These are phyloP conservation scores for Saxispiralis lemnorum DNA, from an alignment of 495 filamentous ascomycete species.

Conservation along the genomic window DNA sequence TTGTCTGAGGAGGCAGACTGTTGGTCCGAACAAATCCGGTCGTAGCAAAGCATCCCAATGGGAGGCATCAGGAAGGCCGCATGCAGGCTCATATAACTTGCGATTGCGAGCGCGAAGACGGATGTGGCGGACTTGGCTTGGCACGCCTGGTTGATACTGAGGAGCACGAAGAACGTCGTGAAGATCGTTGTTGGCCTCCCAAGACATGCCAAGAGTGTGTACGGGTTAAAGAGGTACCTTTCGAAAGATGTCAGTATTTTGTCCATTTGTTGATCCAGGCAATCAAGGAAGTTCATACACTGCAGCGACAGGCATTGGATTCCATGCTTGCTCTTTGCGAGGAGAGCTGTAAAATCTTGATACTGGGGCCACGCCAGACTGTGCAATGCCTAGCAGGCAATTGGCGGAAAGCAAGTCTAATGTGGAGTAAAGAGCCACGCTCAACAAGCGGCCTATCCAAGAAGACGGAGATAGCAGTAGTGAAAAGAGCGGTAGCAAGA, in stretches of 20 bases:
- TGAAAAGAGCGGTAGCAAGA: constrained; percentile 79
- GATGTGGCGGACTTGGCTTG: constrained; percentile 51
- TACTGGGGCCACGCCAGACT: constrained; percentile 57
- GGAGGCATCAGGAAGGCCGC: constrained; percentile 74
- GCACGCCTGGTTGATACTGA: constrained; percentile 70
- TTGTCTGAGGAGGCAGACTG: constrained; percentile 2
- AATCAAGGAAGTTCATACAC: constrained; percentile 33
- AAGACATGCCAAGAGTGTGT: constrained; percentile 81
- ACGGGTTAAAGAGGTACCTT: constrained; percentile 86
- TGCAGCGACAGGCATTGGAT: constrained; percentile 58
- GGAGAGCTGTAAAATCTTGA: constrained; percentile 60
- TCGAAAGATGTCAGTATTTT: constrained; percentile 6
- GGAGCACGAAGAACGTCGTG: constrained; percentile 72
- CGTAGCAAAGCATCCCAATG: constrained; percentile 64
- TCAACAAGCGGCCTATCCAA: constrained; percentile 28
- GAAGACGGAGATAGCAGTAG: constrained; percentile 40
- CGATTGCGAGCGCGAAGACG: constrained; percentile 73
- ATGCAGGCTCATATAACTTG: constrained; percentile 82
- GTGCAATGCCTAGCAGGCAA: constrained; percentile 66
- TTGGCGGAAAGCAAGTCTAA: constrained; percentile 70
- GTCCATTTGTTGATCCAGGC: neutral
- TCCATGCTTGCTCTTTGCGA: constrained; percentile 61
- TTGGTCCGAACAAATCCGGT: constrained; percentile 29
- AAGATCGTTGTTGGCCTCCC: constrained; percentile 85
- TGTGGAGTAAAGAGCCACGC: constrained; percentile 58